Base-by-base conservation (phyloP, 257 asterid genomes). In the Fraxinus excelsior region DNA sequence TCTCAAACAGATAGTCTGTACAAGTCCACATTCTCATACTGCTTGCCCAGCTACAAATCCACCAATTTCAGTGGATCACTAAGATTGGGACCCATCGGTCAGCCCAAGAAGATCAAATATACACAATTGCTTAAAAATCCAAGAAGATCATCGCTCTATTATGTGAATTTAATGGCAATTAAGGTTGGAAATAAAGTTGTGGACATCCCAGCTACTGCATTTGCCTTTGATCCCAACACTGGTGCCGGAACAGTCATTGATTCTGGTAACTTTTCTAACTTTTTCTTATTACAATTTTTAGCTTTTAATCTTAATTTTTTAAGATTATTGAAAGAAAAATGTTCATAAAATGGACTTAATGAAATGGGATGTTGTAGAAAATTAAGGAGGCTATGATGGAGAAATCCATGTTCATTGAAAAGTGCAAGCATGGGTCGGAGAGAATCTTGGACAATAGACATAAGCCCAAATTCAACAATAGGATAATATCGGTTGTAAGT, bases 201-300 rank as follows among this genome's bases (percentile, higher is more conserved):
- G 0, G 51, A 70, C 10, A 87, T 91, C 31, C 94, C 96, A 10
- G 81, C 92, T 0, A 46, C 75, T 5, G 95, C 98, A 14, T 77
- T 93, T 44, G 87, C 91, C 0, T 89, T 85, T 70, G 83, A 93
- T 44, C 87, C 98, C 37, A 83, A 78, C 70, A 83, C 92, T 49
- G 98, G 98, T 2, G 92, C 92, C 0, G 98, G 98, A 67, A 89
- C 98, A 0, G 81, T 93, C 28, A 83, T 93, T 53, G 98, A 93
- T 86, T 90, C 98, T 5, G 98, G 97, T 90, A 82, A 7, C 3
- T 46, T 34, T 60, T 23, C 21, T 51, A 21, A 28, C 0, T 3
- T 37, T 35, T 34, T 34, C 7, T 6, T 34, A 42, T 3, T 49
- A 46, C 13, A 34, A 23, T 21, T 58, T 58, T 6, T 58, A 34